Evolutionary conservation across 1,284 basidiomycete genomes (phyloP), one percentile per base, ranked within the genome.

Genomic region (Austroboletus novae-zelandiae): DNA sequence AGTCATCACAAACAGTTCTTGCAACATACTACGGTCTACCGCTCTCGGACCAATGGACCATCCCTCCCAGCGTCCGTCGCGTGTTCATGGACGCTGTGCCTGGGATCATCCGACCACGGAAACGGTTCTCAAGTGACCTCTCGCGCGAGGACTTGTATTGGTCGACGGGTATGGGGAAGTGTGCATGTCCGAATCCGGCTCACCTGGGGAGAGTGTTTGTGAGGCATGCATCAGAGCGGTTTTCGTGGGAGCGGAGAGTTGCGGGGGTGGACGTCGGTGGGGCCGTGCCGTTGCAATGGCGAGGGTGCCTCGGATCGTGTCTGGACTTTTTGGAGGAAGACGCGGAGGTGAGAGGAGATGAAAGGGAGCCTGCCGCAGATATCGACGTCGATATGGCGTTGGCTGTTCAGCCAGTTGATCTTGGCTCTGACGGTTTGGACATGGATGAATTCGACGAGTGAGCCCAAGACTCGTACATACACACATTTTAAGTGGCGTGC

Each of bases 271-370:
- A 71, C 9, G 70, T 86, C 0, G 81, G 80, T 11, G 75, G 74
- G 13, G 57, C 68, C 3, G 81, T 86, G 10, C 83, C 86, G n/a
- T 53, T 90, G 35, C 65, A 73, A 47, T 90, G 87, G 86, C 70
- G 84, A 20, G 88, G 87, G 1, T 90, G 87, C 63, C 63, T 66
- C 27, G 55, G 53, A 46, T 81, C 81, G 0, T 90, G 88, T 64
- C 63, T 90, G 53, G 72, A 75, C 41, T 86, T 84, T 60, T 65
- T 90, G 54, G 73, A 73, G 32, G 55, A 35, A 9, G 51, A 46
- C 4, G 1, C 15, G 25, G 48, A 40, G 2, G 37, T 13, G 9
- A 39, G 37, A 23, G 37, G 10, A 9, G 37, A 20, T n/a, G 17
- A 18, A 18, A 23, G 35, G n/a, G 17, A 17, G 14, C 35, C 9